A percentile compares a stretch with the other conserved stretches of the same genome.
Conservation (phyloP, 768 basidiomycete species). For the Flagelloscypha sp. region DNA sequence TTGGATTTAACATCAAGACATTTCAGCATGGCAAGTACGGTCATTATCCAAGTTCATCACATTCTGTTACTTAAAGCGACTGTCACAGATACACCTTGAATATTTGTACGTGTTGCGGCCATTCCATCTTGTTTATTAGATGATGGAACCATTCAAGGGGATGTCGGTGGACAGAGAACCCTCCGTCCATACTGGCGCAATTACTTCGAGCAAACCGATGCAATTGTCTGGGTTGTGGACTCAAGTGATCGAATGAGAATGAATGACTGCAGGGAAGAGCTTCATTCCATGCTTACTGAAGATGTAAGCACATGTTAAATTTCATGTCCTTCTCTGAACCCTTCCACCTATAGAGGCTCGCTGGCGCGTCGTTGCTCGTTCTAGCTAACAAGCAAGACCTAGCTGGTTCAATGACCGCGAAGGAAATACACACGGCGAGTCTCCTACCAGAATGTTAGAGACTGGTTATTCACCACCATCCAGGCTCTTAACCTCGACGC, state of each 20-base stretch:
- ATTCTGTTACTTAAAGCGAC: slow-evolving; percentile 10
- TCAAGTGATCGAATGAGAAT: slow-evolving; percentile 88
- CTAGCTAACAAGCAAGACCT: slow-evolving; percentile 99
- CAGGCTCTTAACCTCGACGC: slow-evolving; percentile 75
- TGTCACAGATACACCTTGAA: slow-evolving; percentile 66
- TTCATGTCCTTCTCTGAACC: slow-evolving; percentile 5
- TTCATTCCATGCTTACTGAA: slow-evolving; percentile 80
- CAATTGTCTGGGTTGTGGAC: slow-evolving; percentile 98
- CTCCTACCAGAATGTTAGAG: slow-evolving; percentile 2
- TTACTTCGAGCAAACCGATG: slow-evolving; percentile 98
- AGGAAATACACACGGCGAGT: slow-evolving; percentile 78
- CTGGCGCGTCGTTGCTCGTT: slow-evolving; percentile 92
- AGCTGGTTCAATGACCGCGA: slow-evolving; percentile 71
- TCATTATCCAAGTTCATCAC: slow-evolving; percentile 14
- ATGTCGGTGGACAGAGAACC: slow-evolving; percentile 94
- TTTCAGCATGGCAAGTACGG: slow-evolving; percentile 82
- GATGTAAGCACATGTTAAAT: too few species aligned
- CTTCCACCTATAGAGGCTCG: slow-evolving; percentile 54
- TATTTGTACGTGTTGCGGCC: slow-evolving; percentile 47
- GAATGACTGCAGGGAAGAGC: slow-evolving; percentile 81
- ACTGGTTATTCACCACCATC: slow-evolving; percentile 8
- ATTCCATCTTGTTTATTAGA: neutral
- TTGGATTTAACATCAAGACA: slow-evolving; percentile 99
- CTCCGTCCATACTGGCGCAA: slow-evolving; percentile 98
- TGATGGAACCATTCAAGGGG: slow-evolving; percentile 55